Evolutionary conservation across 2,329 filamentous ascomycete genomes (phyloP).

Genomic region (Metarhizium humberi): DNA sequence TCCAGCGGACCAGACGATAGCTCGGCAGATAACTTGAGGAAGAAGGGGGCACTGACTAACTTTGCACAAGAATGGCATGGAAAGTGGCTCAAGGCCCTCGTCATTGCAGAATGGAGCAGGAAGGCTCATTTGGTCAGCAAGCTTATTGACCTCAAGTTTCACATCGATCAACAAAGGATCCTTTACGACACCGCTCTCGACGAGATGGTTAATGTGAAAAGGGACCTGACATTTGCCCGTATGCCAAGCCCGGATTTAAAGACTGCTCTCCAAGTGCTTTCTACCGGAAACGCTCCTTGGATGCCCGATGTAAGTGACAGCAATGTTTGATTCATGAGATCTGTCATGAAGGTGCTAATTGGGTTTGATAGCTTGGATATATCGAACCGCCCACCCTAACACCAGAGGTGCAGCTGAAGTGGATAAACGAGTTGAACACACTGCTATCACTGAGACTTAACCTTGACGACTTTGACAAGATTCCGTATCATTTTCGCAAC

Average conservation of each 20-base stretch:
- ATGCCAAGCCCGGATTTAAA: constrained; percentile 84
- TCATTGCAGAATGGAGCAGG: constrained; percentile 84
- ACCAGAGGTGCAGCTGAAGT: constrained; percentile 61
- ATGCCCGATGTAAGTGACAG: constrained; percentile 60
- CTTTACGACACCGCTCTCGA: constrained; percentile 52
- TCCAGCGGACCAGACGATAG: constrained; percentile 39
- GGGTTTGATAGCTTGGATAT: constrained; percentile 54
- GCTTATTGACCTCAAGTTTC: constrained; percentile 76
- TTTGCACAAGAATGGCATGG: constrained; percentile 74
- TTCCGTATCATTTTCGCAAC: constrained; percentile 65
- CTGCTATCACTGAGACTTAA: constrained; percentile 75
- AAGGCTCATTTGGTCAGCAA: constrained; percentile 71
- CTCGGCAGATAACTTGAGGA: constrained; percentile 58
- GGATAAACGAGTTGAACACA: constrained; percentile 74
- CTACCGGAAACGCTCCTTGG: constrained; percentile 66
- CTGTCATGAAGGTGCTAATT: constrained; percentile 18
- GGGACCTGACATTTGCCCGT: constrained; percentile 61
- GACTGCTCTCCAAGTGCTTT: constrained; percentile 77
- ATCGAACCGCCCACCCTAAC: constrained; percentile 64
- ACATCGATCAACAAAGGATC: constrained; percentile 55
- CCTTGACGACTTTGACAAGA: constrained; percentile 68
- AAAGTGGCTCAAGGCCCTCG: constrained; percentile 86
- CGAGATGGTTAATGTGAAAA: constrained; percentile 62
- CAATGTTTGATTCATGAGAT: background rate
- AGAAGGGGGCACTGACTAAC: constrained; percentile 66